These are phyloP conservation scores for Xylariaceae sp. DNA, from an alignment of 2,329 filamentous ascomycete species.

Conservation along the genomic window DNA sequence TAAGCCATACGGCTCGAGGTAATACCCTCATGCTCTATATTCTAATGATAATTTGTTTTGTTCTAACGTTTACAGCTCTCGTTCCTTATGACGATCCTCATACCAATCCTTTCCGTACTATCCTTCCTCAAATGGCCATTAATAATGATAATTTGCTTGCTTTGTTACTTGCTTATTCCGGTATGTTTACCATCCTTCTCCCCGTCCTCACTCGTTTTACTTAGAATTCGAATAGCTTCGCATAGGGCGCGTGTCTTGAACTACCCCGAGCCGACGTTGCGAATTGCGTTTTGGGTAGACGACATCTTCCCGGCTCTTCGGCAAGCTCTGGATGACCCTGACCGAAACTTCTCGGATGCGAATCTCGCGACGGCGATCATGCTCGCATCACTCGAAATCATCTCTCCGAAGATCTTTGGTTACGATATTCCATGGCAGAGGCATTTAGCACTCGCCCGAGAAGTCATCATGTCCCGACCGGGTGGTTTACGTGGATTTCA, in stretches of 20 bases:
- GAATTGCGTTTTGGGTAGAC: constrained; percentile 75
- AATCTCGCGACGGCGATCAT: constrained; percentile 79
- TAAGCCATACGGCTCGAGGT: constrained; percentile 72
- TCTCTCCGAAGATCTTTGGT: constrained; percentile 75
- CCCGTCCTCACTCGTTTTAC: constrained; percentile 4
- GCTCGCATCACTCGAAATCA: constrained; percentile 77
- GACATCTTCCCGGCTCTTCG: constrained; percentile 72
- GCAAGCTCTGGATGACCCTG: constrained; percentile 56
- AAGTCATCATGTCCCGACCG: constrained; percentile 63
- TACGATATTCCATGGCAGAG: constrained; percentile 76
- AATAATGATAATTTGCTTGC: constrained; percentile 67
- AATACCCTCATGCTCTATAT: constrained; percentile 4
- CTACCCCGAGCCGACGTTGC: constrained; percentile 67
- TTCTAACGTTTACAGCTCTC: constrained; percentile 40
- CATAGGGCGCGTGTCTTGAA: constrained; percentile 70
- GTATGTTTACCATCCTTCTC: constrained; percentile 25
- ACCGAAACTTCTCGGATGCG: constrained; percentile 61
- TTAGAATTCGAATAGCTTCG: constrained; percentile 47
- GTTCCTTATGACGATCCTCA: constrained; percentile 48
- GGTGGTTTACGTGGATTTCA: constrained; percentile 46
- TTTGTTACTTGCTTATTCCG: constrained; percentile 71
- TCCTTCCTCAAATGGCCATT: constrained; percentile 57
- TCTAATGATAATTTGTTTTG: constrained; percentile 28
- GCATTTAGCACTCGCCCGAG: constrained; percentile 69
- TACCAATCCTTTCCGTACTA: constrained; percentile 49